Evolutionary conservation across 352 stramenopile genomes (phyloP).

Genomic region (Pythium utonaiense): DNA sequence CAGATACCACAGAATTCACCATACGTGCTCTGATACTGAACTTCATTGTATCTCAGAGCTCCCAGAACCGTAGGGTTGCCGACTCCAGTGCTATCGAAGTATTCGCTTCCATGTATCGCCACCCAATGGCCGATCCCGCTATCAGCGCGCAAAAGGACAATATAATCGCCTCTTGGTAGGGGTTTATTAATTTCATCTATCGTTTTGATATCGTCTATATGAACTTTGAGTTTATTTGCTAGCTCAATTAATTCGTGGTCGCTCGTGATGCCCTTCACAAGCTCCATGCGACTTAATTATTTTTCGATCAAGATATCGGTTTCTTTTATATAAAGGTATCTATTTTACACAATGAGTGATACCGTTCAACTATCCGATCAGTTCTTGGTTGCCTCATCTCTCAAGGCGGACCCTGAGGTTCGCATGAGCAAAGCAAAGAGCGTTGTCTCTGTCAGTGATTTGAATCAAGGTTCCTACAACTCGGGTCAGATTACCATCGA

Average conservation of each 20-base stretch:
- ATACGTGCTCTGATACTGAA: slow-evolving; percentile 9
- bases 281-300: slow-evolving; percentile 5
- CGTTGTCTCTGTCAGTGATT: slow-evolving; percentile 13
- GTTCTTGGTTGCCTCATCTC: background rate
- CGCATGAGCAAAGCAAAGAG: slow-evolving; percentile 5
- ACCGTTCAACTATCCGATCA: slow-evolving; percentile 17
- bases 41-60: slow-evolving; percentile 5
- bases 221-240: slow-evolving; percentile 10
- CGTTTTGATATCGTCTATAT: slow-evolving; percentile 2
- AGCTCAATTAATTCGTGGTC: slow-evolving; percentile 18
- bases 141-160: slow-evolving; percentile 9
- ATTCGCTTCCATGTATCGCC: slow-evolving; percentile 3
- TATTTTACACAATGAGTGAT: slow-evolving; percentile 4
- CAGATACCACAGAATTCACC: slow-evolving; percentile 11
- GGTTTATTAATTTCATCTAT: slow-evolving; percentile 14
- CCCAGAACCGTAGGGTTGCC: background rate
- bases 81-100: slow-evolving; percentile 3
- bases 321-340: slow-evolving; percentile 1
- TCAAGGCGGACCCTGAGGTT: slow-evolving; percentile 5
- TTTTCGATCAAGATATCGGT: background rate
- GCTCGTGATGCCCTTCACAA: slow-evolving; percentile 10
- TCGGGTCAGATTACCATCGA: slow-evolving; percentile 19
- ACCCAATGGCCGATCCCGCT: slow-evolving; percentile 13
- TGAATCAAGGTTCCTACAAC: slow-evolving; percentile 22
- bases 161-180: slow-evolving; percentile 5